Base-by-base conservation (phyloP, 129 eudicot genomes). In the Smallanthus sonchifolius region DNA sequence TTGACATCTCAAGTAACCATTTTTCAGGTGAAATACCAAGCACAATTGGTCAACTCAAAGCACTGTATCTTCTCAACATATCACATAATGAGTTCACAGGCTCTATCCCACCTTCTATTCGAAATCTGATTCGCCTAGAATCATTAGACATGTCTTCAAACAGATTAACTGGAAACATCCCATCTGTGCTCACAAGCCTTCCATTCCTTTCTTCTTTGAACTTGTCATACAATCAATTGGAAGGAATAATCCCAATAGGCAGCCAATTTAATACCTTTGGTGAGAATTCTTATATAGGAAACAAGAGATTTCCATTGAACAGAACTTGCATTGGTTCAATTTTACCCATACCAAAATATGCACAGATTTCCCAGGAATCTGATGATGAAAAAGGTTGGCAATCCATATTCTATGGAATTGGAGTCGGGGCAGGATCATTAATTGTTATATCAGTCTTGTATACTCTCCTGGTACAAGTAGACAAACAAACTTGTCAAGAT, bases 101-200 rank as follows among this genome's bases (percentile, higher is more conserved):
- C 32, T 10, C 79, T 0, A 84, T 88, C 54, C 96, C 91, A 17
- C 1, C 72, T 30, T 71, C 89, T 30, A 35, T 91, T 1, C 87
- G 88, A 36, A 77, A 84, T 40, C 19, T 88, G 66, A 49, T 16
- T 47, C 72, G 54, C n/a, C 75, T 91, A 9, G 90, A 80, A 76
- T 73, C 97, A 15, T 34, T 91, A 36, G 97, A 91, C 57, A 83
- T 91, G 59, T 86, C 92, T 3, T 20, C 10, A 1, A 91, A 88
- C 84, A 30, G 57, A 24, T 64, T 91, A 9, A 75, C 34, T 6
- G 91, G 92, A 34, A 37, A 4, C 2, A 91, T 91, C 65, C 92
- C 97, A 2, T 37, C 2, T 30, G 20, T 2, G 19, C 87, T 91
- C 14, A 67, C 80, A 0, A 17, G 6, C 4, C 85, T 86, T 42